These are phyloP conservation scores for Apiospora saccharicola DNA, from an alignment of 2,329 filamentous ascomycete species.

Conservation along the genomic window DNA sequence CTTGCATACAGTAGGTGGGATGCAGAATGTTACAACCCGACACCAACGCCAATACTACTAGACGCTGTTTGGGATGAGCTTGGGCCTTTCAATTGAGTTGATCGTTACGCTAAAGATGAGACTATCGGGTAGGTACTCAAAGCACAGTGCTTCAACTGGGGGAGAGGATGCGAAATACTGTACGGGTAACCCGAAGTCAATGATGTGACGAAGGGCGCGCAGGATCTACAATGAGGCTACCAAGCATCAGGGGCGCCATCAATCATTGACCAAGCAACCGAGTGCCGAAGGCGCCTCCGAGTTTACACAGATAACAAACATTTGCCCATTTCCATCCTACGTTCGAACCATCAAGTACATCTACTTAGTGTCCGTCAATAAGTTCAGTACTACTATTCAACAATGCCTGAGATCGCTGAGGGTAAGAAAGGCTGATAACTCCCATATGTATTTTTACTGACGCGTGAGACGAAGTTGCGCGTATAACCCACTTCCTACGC, in stretches of 20 bases:
- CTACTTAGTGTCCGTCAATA: no score
- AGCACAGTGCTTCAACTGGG: neutral
- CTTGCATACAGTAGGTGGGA: neutral
- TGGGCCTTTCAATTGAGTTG: neutral
- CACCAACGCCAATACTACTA: no score
- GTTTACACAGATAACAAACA: neutral
- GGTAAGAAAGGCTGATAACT: conserved; percentile 30
- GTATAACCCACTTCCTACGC: conserved; percentile 84
- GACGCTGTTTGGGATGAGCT: neutral
- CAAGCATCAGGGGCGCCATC: neutral
- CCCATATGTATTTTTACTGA: neutral
- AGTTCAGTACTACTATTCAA: neutral
- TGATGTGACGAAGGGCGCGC: neutral
- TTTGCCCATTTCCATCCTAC: neutral
- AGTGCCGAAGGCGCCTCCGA: neutral
- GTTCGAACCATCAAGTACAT: neutral
- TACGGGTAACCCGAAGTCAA: conserved; percentile 3
- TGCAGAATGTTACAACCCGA: no score
- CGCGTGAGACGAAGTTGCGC: conserved; percentile 66
- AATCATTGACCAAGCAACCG: neutral
- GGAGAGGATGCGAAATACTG: neutral
- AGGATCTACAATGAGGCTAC: neutral
- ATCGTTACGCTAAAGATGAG: neutral
- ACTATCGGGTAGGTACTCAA: neutral
- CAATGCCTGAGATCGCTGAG: conserved; percentile 42